phyloP scores from a whole-genome alignment of 192 early-diverging fungal genomes.

The Thoreauomyces humboldtii region DNA sequence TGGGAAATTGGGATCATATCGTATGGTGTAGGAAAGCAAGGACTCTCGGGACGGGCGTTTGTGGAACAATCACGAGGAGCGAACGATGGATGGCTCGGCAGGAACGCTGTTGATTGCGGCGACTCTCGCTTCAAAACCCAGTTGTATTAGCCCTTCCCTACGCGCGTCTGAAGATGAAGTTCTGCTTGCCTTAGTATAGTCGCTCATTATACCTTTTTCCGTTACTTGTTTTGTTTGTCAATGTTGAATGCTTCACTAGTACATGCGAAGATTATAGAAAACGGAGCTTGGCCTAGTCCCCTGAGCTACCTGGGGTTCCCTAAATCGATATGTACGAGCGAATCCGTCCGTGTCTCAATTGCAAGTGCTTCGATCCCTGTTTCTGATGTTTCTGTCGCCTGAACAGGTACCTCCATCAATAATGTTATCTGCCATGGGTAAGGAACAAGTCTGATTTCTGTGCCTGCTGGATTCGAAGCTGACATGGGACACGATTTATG shows the following conservation, averaged over 20 bases:
- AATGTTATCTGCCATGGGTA: constrained; percentile 81
- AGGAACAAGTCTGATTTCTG: constrained; percentile 5
- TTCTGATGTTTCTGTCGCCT: not conserved
- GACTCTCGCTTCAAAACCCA: not conserved
- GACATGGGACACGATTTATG: too few relatives aligned
- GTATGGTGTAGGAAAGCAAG: not conserved
- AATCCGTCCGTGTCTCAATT: not conserved
- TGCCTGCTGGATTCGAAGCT: too few relatives aligned
- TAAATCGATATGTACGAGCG: constrained; percentile 56
- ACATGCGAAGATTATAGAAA: constrained; percentile 52
- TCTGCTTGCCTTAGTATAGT: not conserved
- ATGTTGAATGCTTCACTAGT: too few relatives aligned
- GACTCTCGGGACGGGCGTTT: too few relatives aligned
- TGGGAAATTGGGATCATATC: not conserved
- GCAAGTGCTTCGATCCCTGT: not conserved
- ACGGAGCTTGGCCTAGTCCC: constrained; percentile 72
- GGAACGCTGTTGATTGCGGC: too few relatives aligned
- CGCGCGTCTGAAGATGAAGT: not conserved
- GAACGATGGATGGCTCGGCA: too few relatives aligned
- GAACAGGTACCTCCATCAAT: constrained; percentile 65
- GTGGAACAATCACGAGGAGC: too few relatives aligned
- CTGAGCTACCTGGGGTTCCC: constrained; percentile 77
- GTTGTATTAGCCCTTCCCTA: not conserved
- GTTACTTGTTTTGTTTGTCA: too few relatives aligned
- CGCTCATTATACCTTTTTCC: too few relatives aligned